Conservation (phyloP, 495 filamentous ascomycete genomes). For the Clohesyomyces aquaticus region DNA sequence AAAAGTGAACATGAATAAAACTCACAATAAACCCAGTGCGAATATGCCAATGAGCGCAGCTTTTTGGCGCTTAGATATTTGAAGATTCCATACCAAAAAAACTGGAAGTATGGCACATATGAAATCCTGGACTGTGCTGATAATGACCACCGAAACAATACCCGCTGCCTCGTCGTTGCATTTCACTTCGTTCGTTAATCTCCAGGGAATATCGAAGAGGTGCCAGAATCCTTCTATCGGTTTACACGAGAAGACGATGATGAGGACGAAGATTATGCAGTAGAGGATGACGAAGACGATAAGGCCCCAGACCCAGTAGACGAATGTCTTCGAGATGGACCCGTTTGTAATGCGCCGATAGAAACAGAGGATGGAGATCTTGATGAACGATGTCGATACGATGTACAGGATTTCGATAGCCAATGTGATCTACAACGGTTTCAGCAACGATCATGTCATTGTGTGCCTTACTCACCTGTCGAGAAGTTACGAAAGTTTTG, state of each 20-base stretch:
- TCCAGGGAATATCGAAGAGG: conserved; percentile 31
- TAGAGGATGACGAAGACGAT: conserved; percentile 40
- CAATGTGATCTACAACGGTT: conserved; percentile 23
- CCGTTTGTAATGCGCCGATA: conserved; percentile 40
- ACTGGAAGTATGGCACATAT: conserved; percentile 32
- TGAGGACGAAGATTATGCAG: conserved; percentile 29
- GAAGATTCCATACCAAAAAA: conserved; percentile 40
- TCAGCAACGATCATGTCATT: not conserved
- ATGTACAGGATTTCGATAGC: conserved; percentile 37
- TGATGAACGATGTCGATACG: conserved; percentile 28
- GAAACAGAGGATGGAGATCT: conserved; percentile 44
- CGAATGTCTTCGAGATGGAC: conserved; percentile 32
- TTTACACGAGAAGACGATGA: conserved; percentile 31
- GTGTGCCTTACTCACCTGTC: conserved; percentile 30
- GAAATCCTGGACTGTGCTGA: conserved; percentile 41
- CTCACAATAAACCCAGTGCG: conserved; percentile 38
- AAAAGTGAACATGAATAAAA: not conserved
- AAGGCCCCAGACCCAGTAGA: conserved; percentile 29
- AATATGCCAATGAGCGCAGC: conserved; percentile 38
- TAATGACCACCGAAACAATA: conserved; percentile 26
- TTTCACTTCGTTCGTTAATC: conserved; percentile 26
- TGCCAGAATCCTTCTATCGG: conserved; percentile 40
- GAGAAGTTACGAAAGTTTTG: conserved; percentile 13
- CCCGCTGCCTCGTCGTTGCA: conserved; percentile 36
- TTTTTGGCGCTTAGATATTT: conserved; percentile 40